Conservation (phyloP, 2,329 filamentous ascomycete genomes). For the Stachybotrys elegans region DNA sequence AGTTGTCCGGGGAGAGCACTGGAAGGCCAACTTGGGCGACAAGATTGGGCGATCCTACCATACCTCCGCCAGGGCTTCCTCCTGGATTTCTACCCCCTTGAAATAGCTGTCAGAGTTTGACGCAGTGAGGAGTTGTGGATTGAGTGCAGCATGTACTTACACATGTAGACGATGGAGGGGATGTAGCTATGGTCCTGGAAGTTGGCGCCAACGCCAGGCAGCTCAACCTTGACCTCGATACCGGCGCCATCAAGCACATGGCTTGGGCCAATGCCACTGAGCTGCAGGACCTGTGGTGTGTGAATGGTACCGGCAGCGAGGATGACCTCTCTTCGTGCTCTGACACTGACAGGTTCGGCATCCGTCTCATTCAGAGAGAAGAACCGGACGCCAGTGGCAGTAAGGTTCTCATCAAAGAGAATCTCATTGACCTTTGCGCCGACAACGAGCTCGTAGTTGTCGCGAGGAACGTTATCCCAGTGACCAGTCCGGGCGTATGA, state of each 20-base stretch:
- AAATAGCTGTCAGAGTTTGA: not conserved
- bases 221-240: conserved; percentile 32
- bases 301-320: conserved; percentile 29
- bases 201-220: conserved; percentile 39
- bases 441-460: conserved; percentile 20
- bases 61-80: conserved; percentile 2
- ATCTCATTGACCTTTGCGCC: conserved; percentile 16
- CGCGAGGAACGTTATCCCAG: conserved; percentile 15
- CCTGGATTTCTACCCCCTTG: conserved; percentile 7
- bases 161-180: conserved; percentile 13
- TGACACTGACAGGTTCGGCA: conserved; percentile 13
- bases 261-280: conserved; percentile 37
- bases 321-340: conserved; percentile 28
- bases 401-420: conserved; percentile 14
- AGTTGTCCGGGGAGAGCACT: conserved; percentile 14
- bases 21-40: conserved; percentile 17
- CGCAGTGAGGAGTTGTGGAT: not conserved
- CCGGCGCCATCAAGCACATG: conserved; percentile 26
- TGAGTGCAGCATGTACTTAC: conserved; percentile 5
- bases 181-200: conserved; percentile 31
- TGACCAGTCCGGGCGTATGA: conserved; percentile 21
- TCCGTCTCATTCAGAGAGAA: conserved; percentile 14
- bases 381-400: conserved; percentile 22
- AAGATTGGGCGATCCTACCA: conserved; percentile 10
- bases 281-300: conserved; percentile 36